phyloP scores from a whole-genome alignment of 331 rosid species.

The Spiraea crenata region DNA sequence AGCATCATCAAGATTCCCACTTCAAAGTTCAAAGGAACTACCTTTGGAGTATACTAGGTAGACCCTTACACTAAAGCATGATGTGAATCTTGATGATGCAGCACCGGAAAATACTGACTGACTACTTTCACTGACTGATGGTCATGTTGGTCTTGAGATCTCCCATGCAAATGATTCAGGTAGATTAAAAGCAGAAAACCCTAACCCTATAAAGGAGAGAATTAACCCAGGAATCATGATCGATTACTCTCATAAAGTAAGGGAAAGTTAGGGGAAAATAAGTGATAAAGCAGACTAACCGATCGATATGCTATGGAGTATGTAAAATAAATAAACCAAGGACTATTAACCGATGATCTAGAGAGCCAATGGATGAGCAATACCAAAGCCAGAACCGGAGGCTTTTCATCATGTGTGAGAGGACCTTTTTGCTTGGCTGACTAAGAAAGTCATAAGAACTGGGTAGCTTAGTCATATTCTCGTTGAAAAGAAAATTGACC shows the following conservation, averaged over 20 bases:
- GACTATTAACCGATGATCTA: too few relatives aligned
- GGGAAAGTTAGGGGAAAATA: not conserved
- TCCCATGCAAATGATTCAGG: conserved; percentile 19
- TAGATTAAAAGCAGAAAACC: conserved; percentile 26
- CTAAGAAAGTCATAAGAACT: too few relatives aligned
- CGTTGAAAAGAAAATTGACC: too few relatives aligned
- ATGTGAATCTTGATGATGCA: conserved; percentile 67
- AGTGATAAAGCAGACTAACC: not conserved
- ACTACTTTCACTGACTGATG: not conserved
- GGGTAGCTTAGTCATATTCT: too few relatives aligned
- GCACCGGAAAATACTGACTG: conserved; percentile 56
- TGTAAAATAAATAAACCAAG: too few relatives aligned
- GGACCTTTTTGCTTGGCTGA: too few relatives aligned
- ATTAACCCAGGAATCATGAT: not conserved
- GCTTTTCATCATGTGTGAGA: too few relatives aligned
- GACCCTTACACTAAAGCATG: not conserved
- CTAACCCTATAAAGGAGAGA: conserved; percentile 25
- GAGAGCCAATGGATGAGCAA: too few relatives aligned
- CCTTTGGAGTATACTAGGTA: not conserved
- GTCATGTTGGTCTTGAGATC: conserved; percentile 13
- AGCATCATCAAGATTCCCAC: conserved; percentile 90
- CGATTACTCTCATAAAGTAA: not conserved
- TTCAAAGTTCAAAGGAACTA: conserved; percentile 7
- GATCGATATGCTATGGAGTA: too few relatives aligned
- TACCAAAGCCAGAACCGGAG: too few relatives aligned